Percentiles rank a stretch among this genome's conserved stretches.
Evolutionary conservation across 768 basidiomycete species (phyloP).

Genomic region (Russula compacta): DNA sequence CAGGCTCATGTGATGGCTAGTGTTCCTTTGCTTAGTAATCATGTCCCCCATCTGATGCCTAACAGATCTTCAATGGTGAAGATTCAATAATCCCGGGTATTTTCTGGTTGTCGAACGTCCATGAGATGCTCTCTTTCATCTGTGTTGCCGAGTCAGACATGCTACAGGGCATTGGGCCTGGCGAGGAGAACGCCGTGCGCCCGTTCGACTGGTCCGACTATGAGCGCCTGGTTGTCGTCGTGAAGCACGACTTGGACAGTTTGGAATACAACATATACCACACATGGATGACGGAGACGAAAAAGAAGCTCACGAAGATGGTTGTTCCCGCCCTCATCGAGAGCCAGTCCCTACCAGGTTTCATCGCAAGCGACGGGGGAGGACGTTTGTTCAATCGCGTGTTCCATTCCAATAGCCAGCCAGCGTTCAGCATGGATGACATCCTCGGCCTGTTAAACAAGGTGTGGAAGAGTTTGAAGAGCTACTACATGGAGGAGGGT

Average conservation of each 20-base stretch:
- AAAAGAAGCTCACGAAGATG: slow-evolving; percentile 95
- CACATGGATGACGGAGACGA: slow-evolving; percentile 98
- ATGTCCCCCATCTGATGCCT: slow-evolving; percentile 15
- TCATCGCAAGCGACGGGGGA: slow-evolving; percentile 90
- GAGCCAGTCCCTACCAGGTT: slow-evolving; percentile 94
- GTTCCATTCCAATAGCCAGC: slow-evolving; percentile 73
- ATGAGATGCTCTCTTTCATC: slow-evolving; percentile 98
- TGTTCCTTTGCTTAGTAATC: slow-evolving; percentile 17
- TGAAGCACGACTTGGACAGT: slow-evolving; percentile 97
- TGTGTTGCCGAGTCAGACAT: slow-evolving; percentile 99
- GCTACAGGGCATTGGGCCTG: slow-evolving; percentile 94
- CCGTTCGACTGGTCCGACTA: slow-evolving; percentile 97
- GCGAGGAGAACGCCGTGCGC: slow-evolving; percentile 84
- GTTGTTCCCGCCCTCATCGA: slow-evolving; percentile 98
- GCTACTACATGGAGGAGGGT: slow-evolving; percentile 96
- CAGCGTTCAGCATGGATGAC: slow-evolving; percentile 98
- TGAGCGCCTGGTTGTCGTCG: slow-evolving; percentile 92
- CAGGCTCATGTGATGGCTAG: slow-evolving; percentile 96
- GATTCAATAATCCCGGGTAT: slow-evolving; percentile 95
- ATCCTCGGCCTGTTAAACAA: slow-evolving; percentile 94
- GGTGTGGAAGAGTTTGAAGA: slow-evolving; percentile 96
- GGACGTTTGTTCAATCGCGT: slow-evolving; percentile 91
- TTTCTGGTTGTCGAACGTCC: slow-evolving; percentile 99
- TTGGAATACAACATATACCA: slow-evolving; percentile 99
- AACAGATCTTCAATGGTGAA: slow-evolving; percentile 81